These are phyloP conservation scores for Candida golubevii DNA, from an alignment of 805 yeast species.

Conservation along the genomic window DNA sequence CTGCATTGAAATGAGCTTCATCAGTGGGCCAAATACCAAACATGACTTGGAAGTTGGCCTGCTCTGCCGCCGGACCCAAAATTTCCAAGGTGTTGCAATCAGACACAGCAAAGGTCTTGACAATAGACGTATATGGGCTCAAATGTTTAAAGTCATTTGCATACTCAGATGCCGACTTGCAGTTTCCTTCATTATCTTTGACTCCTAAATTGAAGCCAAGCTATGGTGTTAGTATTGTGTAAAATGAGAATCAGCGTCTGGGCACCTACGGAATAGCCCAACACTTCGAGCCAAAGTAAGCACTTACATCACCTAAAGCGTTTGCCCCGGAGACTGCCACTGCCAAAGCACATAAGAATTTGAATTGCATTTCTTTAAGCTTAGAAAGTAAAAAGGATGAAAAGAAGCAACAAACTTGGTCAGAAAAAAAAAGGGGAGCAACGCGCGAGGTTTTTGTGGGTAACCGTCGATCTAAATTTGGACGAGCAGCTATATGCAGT, in stretches of 20 bases:
- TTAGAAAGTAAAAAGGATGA: not conserved
- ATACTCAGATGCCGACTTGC: slow-evolving; percentile 73
- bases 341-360: slow-evolving; percentile 44
- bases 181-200: slow-evolving; percentile 64
- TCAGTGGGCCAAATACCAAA: slow-evolving; percentile 95
- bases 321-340: slow-evolving; percentile 45
- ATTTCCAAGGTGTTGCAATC: slow-evolving; percentile 86
- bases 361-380: slow-evolving; percentile 30
- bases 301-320: slow-evolving; percentile 56
- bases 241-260: too few species aligned
- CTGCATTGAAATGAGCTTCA: slow-evolving; percentile 68
- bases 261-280: not conserved
- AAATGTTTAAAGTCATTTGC: slow-evolving; percentile 60
- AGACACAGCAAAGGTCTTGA: slow-evolving; percentile 89
- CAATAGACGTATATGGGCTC: slow-evolving; percentile 53
- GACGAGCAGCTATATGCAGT: too few species aligned
- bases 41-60: slow-evolving; percentile 68
- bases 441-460: slow-evolving; percentile 6
- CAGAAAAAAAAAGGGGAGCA: slow-evolving; percentile 4
- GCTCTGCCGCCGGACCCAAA: slow-evolving; percentile 83
- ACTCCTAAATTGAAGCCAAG: slow-evolving; percentile 72
- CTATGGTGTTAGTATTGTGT: slow-evolving; percentile 13
- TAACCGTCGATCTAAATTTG: slow-evolving; percentile 10
- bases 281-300: not conserved
- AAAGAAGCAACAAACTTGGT: not conserved